These are phyloP conservation scores for Entomortierella parvispora DNA, from an alignment of 192 early-diverging fungal species.

Conservation along the genomic window DNA sequence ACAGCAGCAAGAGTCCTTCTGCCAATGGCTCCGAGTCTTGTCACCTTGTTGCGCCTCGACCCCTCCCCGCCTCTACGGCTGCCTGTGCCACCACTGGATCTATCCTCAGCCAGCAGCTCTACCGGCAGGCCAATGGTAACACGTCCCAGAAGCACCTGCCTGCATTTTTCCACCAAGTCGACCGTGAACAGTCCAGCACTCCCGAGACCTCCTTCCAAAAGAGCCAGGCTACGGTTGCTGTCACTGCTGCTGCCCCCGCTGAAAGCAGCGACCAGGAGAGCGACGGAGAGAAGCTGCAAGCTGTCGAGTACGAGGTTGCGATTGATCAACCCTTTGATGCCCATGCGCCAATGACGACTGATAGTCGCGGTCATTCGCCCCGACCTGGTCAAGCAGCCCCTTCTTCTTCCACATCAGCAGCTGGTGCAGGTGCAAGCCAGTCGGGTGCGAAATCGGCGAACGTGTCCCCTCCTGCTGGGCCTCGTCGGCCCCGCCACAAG, in stretches of 20 bases:
- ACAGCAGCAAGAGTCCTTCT: slow-evolving; percentile 12
- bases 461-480: slow-evolving; percentile 27
- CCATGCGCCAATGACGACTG: slow-evolving; percentile 33
- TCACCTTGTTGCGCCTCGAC: slow-evolving; percentile 37
- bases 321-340: slow-evolving; percentile 57
- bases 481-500: slow-evolving; percentile 52
- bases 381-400: slow-evolving; percentile 26
- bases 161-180: slow-evolving; percentile 38
- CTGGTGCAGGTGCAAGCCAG: not conserved
- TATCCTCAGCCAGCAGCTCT: slow-evolving; percentile 11
- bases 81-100: slow-evolving; percentile 3
- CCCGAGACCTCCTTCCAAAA: slow-evolving; percentile 37
- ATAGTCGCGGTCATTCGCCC: slow-evolving; percentile 31
- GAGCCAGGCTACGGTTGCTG: not conserved
- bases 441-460: slow-evolving; percentile 6
- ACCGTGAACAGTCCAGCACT: slow-evolving; percentile 46
- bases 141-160: slow-evolving; percentile 51
- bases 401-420: not conserved
- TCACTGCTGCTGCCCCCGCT: not conserved
- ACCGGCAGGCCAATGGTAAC: slow-evolving; percentile 14
- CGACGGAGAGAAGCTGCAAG: slow-evolving; percentile 18
- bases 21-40: slow-evolving; percentile 9
- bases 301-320: slow-evolving; percentile 59
- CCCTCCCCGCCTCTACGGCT: slow-evolving; percentile 2
- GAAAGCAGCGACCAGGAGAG: slow-evolving; percentile 9